Percentiles rank a stretch among this genome's conserved stretches.
These are phyloP conservation scores for Apiotrichum porosum DNA, from an alignment of 1,284 basidiomycete species.

Conservation along the genomic window DNA sequence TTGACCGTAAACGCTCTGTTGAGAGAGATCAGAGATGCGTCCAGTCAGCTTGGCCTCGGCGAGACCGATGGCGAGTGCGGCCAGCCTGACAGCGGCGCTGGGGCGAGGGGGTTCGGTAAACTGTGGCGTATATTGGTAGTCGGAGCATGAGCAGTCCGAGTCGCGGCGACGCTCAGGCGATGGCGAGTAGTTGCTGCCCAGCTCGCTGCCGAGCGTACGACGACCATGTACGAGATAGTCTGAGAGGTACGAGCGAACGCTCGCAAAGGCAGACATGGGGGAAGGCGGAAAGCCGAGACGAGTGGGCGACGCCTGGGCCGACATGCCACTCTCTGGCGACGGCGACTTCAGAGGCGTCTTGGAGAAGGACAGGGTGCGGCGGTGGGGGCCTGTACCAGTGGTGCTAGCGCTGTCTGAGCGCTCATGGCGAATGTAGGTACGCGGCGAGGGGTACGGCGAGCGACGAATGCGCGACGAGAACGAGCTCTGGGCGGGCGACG, in stretches of 20 bases:
- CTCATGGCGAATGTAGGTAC: not conserved
- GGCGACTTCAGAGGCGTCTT: not conserved
- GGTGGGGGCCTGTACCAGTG: not conserved
- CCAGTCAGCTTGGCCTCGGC: no score
- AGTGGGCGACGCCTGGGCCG: not conserved
- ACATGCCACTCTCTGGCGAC: not conserved
- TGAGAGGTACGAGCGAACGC: slow-evolving; percentile 15
- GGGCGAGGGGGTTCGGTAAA: no score
- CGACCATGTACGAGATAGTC: slow-evolving; percentile 2
- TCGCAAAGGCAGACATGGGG: not conserved
- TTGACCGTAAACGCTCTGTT: no score
- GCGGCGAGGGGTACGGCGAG: slow-evolving; percentile 6
- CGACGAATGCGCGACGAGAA: slow-evolving; percentile 2
- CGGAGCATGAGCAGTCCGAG: no score
- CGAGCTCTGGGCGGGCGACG: no score
- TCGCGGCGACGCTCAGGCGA: not conserved
- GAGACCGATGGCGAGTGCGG: no score
- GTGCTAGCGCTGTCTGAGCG: not conserved
- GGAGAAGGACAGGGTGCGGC: not conserved
- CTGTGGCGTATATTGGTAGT: no score
- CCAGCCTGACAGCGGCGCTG: no score
- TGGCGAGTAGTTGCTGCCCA: slow-evolving; percentile 10
- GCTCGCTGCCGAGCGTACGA: slow-evolving; percentile 32
- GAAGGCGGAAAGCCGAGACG: not conserved
- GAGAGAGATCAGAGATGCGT: no score